Evolutionary conservation across 2,329 filamentous ascomycete genomes (phyloP).

Genomic region (Alternaria sp.): DNA sequence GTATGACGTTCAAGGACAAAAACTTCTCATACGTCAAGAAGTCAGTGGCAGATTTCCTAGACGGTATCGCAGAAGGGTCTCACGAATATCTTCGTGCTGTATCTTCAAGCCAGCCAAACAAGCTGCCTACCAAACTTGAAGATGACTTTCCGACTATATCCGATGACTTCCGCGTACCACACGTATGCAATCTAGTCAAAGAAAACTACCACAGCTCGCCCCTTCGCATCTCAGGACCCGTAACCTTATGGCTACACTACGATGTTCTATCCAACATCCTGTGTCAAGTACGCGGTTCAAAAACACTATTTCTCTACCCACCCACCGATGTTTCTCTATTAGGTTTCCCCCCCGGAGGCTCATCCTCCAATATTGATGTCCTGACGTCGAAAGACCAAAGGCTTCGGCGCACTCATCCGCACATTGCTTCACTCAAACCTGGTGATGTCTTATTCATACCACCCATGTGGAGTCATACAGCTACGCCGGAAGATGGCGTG

Average conservation of each 20-base stretch:
- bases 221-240: conserved; percentile 77
- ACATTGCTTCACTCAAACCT: conserved; percentile 69
- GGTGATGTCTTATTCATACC: conserved; percentile 84
- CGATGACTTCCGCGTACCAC: conserved; percentile 72
- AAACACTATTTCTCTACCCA: conserved; percentile 77
- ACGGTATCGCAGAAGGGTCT: conserved; percentile 62
- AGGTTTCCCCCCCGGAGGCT: conserved; percentile 75
- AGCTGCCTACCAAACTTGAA: conserved; percentile 71
- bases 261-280: conserved; percentile 90
- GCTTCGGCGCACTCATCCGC: conserved; percentile 59
- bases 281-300: conserved; percentile 76
- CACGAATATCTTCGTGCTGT: conserved; percentile 80
- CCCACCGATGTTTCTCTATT: conserved; percentile 75
- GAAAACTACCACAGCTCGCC: conserved; percentile 78
- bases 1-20: conserved; percentile 82
- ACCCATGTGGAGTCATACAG: conserved; percentile 82
- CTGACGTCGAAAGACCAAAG: conserved; percentile 54
- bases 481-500: conserved; percentile 58
- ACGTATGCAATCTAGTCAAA: conserved; percentile 48
- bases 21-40: conserved; percentile 80
- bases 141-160: conserved; percentile 75
- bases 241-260: conserved; percentile 91
- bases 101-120: conserved; percentile 71
- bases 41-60: conserved; percentile 70
- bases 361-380: conserved; percentile 78